Evolutionary conservation across 2,329 filamentous ascomycete genomes (phyloP).

Genomic region (Cercospora sojina): DNA sequence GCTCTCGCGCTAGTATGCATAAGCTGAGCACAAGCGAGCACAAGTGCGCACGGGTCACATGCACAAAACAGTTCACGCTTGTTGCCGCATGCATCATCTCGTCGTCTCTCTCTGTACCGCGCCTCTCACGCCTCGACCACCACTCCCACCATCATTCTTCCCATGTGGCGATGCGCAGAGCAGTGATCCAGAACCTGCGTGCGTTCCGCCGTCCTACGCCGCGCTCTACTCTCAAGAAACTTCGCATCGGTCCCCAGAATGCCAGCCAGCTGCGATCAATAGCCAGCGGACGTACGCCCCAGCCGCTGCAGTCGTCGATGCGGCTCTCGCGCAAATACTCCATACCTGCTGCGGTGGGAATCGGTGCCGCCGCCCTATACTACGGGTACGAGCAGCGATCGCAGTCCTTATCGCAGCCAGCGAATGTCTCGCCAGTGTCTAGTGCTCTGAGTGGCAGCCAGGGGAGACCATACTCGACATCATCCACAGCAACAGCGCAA

Average conservation of each 20-base stretch:
- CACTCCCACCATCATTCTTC: not conserved
- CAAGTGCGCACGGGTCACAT: slow-evolving; percentile 1
- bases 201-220: slow-evolving; percentile 64
- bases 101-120: not conserved
- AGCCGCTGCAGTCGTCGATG: slow-evolving; percentile 67
- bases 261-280: slow-evolving; percentile 47
- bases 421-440: slow-evolving; percentile 22
- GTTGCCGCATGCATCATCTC: slow-evolving; percentile 1
- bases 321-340: slow-evolving; percentile 65
- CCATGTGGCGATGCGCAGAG: slow-evolving; percentile 66
- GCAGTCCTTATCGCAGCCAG: slow-evolving; percentile 18
- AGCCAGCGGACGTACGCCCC: slow-evolving; percentile 40
- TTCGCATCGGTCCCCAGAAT: slow-evolving; percentile 45
- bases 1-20: not conserved
- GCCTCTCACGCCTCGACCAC: not conserved
- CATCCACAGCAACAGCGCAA: slow-evolving; percentile 23
- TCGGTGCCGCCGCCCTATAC: slow-evolving; percentile 70
- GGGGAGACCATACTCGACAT: slow-evolving; percentile 37
- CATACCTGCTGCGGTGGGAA: slow-evolving; percentile 65
- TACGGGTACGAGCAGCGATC: slow-evolving; percentile 59
- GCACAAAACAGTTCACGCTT: not conserved
- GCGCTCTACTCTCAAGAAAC: slow-evolving; percentile 57
- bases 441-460: slow-evolving; percentile 29
- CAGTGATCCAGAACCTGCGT: slow-evolving; percentile 65
- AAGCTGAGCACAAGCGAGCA: not conserved